Evolutionary conservation across 1,139 yeast genomes (phyloP).

Genomic region (Zygoascus sp.): DNA sequence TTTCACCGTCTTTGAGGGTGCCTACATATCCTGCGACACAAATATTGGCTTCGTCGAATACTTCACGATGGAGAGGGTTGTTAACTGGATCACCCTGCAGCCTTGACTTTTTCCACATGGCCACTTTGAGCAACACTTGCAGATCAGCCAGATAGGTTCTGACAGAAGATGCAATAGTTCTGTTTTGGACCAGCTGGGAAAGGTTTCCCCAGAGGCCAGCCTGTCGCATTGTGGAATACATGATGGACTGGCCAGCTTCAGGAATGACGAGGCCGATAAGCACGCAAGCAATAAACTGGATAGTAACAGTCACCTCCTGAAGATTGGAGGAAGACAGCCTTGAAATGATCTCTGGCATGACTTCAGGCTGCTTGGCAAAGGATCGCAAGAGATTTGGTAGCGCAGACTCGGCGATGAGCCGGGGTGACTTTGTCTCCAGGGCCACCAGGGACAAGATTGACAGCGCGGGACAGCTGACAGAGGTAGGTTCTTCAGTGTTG

Average conservation of each 20-base stretch:
- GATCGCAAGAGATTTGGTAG: slow-evolving; percentile 22
- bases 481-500: slow-evolving; percentile 22
- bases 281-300: slow-evolving; percentile 27
- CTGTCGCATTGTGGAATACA: slow-evolving; percentile 26
- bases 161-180: slow-evolving; percentile 27
- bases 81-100: slow-evolving; percentile 19
- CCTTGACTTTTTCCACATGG: slow-evolving; percentile 23
- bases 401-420: slow-evolving; percentile 13
- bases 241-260: slow-evolving; percentile 17
- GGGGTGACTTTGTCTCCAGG: slow-evolving; percentile 23
- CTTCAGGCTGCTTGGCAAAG: slow-evolving; percentile 20
- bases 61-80: slow-evolving; percentile 21
- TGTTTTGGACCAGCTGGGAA: slow-evolving; percentile 27
- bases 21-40: slow-evolving; percentile 27
- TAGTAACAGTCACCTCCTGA: slow-evolving; percentile 25
- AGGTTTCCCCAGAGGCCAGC: slow-evolving; percentile 27
- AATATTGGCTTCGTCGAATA: slow-evolving; percentile 23
- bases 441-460: slow-evolving; percentile 27
- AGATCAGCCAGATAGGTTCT: slow-evolving; percentile 28
- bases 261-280: slow-evolving; percentile 26
- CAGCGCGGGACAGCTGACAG: slow-evolving; percentile 29
- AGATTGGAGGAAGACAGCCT: slow-evolving; percentile 24
- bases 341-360: slow-evolving; percentile 24
- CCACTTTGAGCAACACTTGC: slow-evolving; percentile 29
- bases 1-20: slow-evolving; percentile 18